Conservation (phyloP, 2,329 filamentous ascomycete species). For the Myotisia sp. region DNA sequence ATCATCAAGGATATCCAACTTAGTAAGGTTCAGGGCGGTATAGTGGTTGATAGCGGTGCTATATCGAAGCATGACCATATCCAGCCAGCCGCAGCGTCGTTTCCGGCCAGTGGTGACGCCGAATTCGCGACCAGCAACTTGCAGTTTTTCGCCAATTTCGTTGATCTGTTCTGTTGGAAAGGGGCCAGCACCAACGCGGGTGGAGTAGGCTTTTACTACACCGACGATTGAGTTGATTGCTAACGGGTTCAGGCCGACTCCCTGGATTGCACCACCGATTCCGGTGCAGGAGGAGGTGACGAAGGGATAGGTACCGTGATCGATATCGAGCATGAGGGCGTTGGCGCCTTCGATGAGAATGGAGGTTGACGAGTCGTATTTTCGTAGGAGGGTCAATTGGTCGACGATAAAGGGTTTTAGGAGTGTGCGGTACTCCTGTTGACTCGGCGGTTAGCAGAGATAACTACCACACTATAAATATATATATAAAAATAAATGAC, state of each 20-base stretch:
- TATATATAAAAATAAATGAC: conserved; percentile 9
- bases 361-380: conserved; percentile 39
- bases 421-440: conserved; percentile 25
- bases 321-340: conserved; percentile 47
- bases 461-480: conserved; percentile 1
- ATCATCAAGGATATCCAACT: conserved; percentile 50
- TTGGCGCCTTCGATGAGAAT: conserved; percentile 52
- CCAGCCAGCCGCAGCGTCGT: conserved; percentile 51
- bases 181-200: conserved; percentile 44
- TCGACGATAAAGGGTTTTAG: conserved; percentile 29
- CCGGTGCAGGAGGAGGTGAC: conserved; percentile 36
- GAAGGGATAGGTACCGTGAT: conserved; percentile 40
- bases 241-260: conserved; percentile 43
- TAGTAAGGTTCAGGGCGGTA: conserved; percentile 47
- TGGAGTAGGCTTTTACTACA: conserved; percentile 53
- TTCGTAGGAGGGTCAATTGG: conserved; percentile 39
- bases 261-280: conserved; percentile 40
- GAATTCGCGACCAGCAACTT: conserved; percentile 41
- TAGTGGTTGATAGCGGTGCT: conserved; percentile 42
- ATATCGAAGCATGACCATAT: conserved; percentile 50
- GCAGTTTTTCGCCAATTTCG: conserved; percentile 42
- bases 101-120: conserved; percentile 47
- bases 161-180: conserved; percentile 51
- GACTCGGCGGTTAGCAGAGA: conserved; percentile 8
- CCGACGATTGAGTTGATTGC: conserved; percentile 46